Conservation (phyloP, 345 rosid species). For the Hibiscus mutabilis region DNA sequence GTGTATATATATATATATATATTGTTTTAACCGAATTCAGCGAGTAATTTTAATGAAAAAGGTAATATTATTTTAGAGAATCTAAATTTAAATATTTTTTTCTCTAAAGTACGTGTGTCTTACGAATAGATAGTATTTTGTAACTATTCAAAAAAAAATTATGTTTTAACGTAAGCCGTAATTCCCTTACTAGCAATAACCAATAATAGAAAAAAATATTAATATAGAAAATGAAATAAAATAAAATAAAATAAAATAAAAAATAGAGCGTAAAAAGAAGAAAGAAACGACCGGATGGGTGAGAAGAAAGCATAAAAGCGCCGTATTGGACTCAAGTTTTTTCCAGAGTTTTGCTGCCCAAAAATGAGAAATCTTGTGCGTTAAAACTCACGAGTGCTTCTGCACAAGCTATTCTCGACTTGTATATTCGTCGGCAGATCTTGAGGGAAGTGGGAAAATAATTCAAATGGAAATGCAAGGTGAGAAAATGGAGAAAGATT, state of each 20-base stretch:
- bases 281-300: constrained; percentile 1
- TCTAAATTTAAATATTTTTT: no score
- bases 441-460: neutral
- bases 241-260: neutral
- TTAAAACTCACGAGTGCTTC: neutral
- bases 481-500: constrained; percentile 55
- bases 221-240: neutral
- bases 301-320: constrained; percentile 20
- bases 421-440: neutral
- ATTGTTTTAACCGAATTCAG: no score
- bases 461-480: constrained; percentile 50
- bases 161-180: constrained; percentile 33
- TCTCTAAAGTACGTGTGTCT: no score
- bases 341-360: neutral
- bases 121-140: no score
- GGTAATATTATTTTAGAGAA: no score
- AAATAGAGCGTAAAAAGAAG: neutral
- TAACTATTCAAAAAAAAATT: no score
- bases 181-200: no score
- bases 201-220: neutral
- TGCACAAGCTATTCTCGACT: neutral
- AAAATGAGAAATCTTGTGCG: neutral
- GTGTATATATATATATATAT: no score
- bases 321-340: constrained; percentile 10
- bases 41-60: no score